Evolutionary conservation across 805 yeast species (phyloP), one percentile per base, ranked within the genome.

Genomic region (Candida ascalaphidarum): DNA sequence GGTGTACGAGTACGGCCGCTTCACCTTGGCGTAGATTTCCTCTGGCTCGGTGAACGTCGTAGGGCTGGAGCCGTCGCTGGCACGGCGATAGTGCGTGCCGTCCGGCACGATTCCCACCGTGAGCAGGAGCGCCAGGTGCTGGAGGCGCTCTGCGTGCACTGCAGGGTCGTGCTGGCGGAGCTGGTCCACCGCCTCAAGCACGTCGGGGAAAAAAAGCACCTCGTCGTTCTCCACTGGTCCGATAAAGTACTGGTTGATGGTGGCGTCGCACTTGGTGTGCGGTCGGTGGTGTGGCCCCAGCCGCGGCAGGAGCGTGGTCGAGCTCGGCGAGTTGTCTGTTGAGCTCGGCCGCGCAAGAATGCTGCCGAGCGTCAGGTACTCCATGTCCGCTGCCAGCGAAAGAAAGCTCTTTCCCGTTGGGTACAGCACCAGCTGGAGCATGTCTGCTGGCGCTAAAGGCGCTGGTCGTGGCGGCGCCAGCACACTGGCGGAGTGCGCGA

Each of bases 1-100:
- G 0, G 95, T 88, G 48, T 92, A 89, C 7, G 88, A 72, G 47
- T 81, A 92, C 1, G 97, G 96, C 29, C 61, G 65, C 14, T 58
- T 65, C 11, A 89, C 82, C 28, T 73, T 66, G 13, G 80, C 75
- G 55, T 89, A 92, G 10, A 89, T 80, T 37, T 81, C 89, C 43
- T 75, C 77, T 0, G 92, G 84, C 37, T 80, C 83, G 32, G 65
- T 66, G 49, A 46, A 61, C 8, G 21, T 39, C 35, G 10, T 41
- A 8, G 39, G 29, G 22, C 30, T 37, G 7, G 33, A 28, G 2
- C 39, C 35, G 8, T 39, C 39, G 14, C 29, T 34, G 7, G 29
- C 33, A 20, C 46, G 43, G 4, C 49, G 35, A 26, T 52, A 40
- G 10, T 44, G 40, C 16, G 46, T 48, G 15, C 53, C 60, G 13